These are phyloP conservation scores for Colletotrichum lindemuthianum DNA, from an alignment of 2,329 filamentous ascomycete genomes.

Conservation along the genomic window DNA sequence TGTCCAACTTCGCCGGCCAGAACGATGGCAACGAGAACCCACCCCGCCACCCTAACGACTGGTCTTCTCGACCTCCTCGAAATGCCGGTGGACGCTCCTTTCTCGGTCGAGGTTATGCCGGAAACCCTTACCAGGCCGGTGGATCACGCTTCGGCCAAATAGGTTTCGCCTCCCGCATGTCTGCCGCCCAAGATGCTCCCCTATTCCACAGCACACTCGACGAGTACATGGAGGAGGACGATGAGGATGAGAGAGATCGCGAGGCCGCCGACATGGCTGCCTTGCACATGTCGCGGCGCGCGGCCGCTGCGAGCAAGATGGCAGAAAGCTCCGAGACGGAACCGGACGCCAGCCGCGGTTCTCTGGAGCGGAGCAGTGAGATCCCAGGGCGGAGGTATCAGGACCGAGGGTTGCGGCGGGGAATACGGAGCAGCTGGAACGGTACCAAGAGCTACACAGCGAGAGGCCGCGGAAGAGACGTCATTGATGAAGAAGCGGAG, in stretches of 20 bases:
- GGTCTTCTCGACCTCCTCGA: conserved; percentile 47
- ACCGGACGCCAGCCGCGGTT: conserved; percentile 70
- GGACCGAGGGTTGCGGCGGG: conserved; percentile 58
- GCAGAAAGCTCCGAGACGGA: conserved; percentile 89
- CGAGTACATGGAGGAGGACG: conserved; percentile 91
- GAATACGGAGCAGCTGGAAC: conserved; percentile 74
- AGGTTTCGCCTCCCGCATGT: conserved; percentile 81
- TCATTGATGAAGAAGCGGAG: conserved; percentile 53
- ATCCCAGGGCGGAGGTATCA: conserved; percentile 54
- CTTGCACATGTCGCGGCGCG: conserved; percentile 86
- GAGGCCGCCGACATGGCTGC: conserved; percentile 96
- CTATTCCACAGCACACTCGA: conserved; percentile 94
- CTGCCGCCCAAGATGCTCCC: conserved; percentile 80
- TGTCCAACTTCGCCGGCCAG: conserved; percentile 75
- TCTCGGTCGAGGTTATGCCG: conserved; percentile 58
- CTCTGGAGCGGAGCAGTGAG: conserved; percentile 64
- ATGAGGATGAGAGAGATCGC: conserved; percentile 88
- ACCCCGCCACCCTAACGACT: conserved; percentile 47
- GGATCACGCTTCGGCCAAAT: conserved; percentile 77
- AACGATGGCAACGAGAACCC: conserved; percentile 56
- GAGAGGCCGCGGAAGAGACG: conserved; percentile 40
- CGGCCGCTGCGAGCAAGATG: conserved; percentile 85
- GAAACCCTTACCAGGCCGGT: conserved; percentile 79
- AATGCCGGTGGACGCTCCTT: conserved; percentile 52
- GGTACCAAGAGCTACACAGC: conserved; percentile 57